phyloP scores from a whole-genome alignment of 2,329 filamentous ascomycete species.

The Fusarium begoniae region DNA sequence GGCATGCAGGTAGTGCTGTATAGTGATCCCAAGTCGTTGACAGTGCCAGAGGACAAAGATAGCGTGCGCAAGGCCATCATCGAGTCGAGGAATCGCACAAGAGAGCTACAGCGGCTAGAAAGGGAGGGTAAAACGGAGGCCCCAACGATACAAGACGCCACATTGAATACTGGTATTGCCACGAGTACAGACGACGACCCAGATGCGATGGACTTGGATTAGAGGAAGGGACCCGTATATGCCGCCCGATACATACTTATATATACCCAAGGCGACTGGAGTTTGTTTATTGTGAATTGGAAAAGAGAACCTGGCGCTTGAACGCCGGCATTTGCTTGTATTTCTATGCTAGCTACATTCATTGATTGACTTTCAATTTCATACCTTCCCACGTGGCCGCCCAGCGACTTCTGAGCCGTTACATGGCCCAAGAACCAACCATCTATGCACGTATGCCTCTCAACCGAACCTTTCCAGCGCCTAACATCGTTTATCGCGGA shows the following conservation, averaged over 20 bases:
- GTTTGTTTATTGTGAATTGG: constrained; percentile 25
- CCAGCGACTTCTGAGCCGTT: not conserved
- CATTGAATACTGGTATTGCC: constrained; percentile 5
- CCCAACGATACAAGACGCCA: constrained; percentile 9
- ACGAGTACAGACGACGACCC: constrained; percentile 53
- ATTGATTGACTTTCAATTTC: constrained; percentile 26
- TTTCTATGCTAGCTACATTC: constrained; percentile 22
- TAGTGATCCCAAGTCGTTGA: constrained; percentile 78
- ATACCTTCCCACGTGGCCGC: constrained; percentile 7
- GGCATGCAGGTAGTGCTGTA: constrained; percentile 86
- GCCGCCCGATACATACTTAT: constrained; percentile 7
- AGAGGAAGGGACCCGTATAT: constrained; percentile 17
- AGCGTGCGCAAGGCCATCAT: constrained; percentile 84
- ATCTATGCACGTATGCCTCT: not conserved
- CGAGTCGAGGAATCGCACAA: constrained; percentile 75
- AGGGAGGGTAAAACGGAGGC: constrained; percentile 38
- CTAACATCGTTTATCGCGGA: constrained; percentile 19
- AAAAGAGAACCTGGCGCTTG: not conserved
- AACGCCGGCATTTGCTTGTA: constrained; percentile 14
- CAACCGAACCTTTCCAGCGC: not conserved
- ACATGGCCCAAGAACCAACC: not conserved
- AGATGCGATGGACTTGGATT: constrained; percentile 76
- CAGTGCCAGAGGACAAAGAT: constrained; percentile 77
- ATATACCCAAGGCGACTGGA: constrained; percentile 42
- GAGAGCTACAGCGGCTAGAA: constrained; percentile 64